These are phyloP conservation scores for Ogataea dorogensis DNA, from an alignment of 805 yeast species.

Conservation along the genomic window DNA sequence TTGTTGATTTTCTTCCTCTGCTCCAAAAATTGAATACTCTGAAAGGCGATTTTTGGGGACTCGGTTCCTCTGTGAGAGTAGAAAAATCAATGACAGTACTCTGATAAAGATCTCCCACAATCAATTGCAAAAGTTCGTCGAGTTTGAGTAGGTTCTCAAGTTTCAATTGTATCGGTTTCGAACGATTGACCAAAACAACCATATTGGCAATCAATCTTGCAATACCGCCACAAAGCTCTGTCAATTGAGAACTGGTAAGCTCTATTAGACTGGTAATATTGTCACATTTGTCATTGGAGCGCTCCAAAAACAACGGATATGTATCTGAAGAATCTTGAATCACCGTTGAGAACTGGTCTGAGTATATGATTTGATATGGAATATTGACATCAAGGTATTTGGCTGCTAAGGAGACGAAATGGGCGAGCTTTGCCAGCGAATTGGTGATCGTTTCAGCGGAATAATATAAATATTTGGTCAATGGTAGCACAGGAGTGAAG, in stretches of 20 bases:
- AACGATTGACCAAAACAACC: slow-evolving; percentile 9
- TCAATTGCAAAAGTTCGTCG: slow-evolving; percentile 17
- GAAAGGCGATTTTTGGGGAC: slow-evolving; percentile 1
- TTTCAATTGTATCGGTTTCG: slow-evolving; percentile 3
- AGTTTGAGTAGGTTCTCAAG: slow-evolving; percentile 22
- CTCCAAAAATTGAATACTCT: slow-evolving; percentile 18
- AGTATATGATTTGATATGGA: slow-evolving; percentile 23
- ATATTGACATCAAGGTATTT: slow-evolving; percentile 18
- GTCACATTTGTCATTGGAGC: slow-evolving; percentile 8
- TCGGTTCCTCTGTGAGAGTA: neutral
- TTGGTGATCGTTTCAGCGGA: slow-evolving; percentile 22
- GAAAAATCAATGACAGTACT: neutral
- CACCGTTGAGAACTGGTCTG: slow-evolving; percentile 12
- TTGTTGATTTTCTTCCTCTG: slow-evolving; percentile 4
- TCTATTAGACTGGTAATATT: slow-evolving; percentile 16
- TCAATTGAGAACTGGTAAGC: slow-evolving; percentile 19
- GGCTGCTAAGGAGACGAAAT: slow-evolving; percentile 19
- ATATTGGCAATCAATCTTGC: slow-evolving; percentile 24
- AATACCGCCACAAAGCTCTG: slow-evolving; percentile 18
- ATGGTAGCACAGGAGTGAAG: slow-evolving; percentile 30
- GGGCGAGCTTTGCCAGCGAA: slow-evolving; percentile 22
- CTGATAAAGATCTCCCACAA: slow-evolving; percentile 7
- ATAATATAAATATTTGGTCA: slow-evolving; percentile 21
- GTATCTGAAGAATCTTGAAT: slow-evolving; percentile 8
- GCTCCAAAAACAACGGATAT: slow-evolving; percentile 10